Percentiles rank a stretch among this genome's conserved stretches.
These are phyloP conservation scores for Plasmodium gonderi DNA, from an alignment of 169 alveolate species.

Conservation along the genomic window DNA sequence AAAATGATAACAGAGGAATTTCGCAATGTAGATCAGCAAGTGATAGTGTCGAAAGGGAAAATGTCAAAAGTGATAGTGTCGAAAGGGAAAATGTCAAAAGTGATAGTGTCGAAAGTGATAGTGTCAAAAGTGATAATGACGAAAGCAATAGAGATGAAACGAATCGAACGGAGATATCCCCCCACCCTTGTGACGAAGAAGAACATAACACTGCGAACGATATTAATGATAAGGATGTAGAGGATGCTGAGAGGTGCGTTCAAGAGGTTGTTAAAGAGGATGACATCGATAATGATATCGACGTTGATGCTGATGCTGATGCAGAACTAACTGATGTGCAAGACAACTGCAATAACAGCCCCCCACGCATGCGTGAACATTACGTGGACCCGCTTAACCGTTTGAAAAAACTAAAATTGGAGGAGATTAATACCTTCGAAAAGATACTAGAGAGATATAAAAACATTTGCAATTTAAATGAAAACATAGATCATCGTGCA, in stretches of 20 bases:
- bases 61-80: no score
- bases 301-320: background rate
- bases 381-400: background rate
- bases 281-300: background rate
- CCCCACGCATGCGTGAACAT: background rate
- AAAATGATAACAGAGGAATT: background rate
- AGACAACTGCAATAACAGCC: background rate
- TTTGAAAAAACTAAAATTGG: conserved; percentile 12
- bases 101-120: background rate
- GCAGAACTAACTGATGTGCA: background rate
- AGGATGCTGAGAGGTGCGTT: background rate
- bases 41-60: background rate
- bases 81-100: background rate
- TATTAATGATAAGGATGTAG: background rate
- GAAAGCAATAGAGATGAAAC: background rate
- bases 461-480: conserved; percentile 1
- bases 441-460: conserved; percentile 26
- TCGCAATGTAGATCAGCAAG: no score
- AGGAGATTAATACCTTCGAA: conserved; percentile 11
- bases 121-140: background rate
- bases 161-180: background rate
- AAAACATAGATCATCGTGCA: conserved; percentile 17
- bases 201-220: background rate
- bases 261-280: background rate
- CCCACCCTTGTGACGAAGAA: background rate